Percentiles rank a stretch among this genome's conserved stretches.
phyloP scores from a whole-genome alignment of 768 basidiomycete species.

The Tulasnella sp. region DNA sequence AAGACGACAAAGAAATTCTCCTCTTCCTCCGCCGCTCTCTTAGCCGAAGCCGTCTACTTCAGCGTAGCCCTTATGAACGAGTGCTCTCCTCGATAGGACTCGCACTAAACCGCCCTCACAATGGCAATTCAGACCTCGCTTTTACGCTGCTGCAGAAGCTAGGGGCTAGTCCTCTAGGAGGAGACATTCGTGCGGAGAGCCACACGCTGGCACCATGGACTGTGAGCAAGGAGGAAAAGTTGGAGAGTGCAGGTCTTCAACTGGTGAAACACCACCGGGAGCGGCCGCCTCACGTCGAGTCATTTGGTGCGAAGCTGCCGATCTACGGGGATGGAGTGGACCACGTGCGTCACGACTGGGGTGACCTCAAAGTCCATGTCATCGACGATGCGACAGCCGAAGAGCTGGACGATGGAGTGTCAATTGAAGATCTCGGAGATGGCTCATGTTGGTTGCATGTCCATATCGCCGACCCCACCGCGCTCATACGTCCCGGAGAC shows the following conservation, averaged over 20 bases:
- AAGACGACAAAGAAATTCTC: conserved; percentile 46
- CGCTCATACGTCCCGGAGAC: conserved; percentile 61
- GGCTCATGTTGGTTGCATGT: conserved; percentile 73
- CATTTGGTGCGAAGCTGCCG: conserved; percentile 23
- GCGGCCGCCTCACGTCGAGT: conserved; percentile 16
- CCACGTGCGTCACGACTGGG: conserved; percentile 75
- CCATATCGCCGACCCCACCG: conserved; percentile 89
- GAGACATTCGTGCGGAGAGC: conserved; percentile 41
- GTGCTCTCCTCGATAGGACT: background rate
- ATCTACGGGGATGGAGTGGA: conserved; percentile 31
- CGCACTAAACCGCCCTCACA: background rate
- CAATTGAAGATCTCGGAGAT: conserved; percentile 53
- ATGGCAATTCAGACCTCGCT: conserved; percentile 27
- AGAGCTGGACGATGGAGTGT: conserved; percentile 91
- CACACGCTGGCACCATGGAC: conserved; percentile 24
- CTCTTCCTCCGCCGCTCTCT: conserved; percentile 47
- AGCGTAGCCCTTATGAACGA: conserved; percentile 4
- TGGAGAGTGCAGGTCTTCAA: background rate
- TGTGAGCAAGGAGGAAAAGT: background rate
- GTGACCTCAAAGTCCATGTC: conserved; percentile 66
- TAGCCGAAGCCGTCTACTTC: conserved; percentile 33
- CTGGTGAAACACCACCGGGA: background rate
- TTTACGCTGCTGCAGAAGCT: conserved; percentile 47
- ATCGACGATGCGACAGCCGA: conserved; percentile 70
- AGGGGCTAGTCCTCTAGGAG: conserved; percentile 73